Evolutionary conservation across 2,329 filamentous ascomycete genomes (phyloP).

Genomic region (Sporothrix brasiliensis): DNA sequence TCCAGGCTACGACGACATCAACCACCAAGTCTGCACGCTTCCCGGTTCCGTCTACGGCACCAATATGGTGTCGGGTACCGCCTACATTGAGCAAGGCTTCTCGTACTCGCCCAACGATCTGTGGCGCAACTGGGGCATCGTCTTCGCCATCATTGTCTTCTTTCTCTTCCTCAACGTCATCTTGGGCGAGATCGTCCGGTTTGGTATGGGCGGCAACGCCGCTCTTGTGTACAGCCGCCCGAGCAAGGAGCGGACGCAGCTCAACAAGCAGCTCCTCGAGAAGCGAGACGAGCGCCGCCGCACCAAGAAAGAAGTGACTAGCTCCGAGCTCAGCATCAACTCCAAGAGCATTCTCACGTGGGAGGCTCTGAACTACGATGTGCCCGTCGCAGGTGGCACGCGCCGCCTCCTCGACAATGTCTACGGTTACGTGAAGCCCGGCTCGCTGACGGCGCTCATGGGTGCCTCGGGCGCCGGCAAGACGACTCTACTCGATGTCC

Average conservation of each 20-base stretch:
- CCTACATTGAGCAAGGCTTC: conserved; percentile 71
- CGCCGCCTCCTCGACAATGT: conserved; percentile 59
- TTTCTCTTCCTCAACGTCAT: conserved; percentile 77
- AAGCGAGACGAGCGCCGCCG: conserved; percentile 62
- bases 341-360: conserved; percentile 77
- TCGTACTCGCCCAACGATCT: conserved; percentile 67
- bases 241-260: conserved; percentile 64
- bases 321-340: conserved; percentile 57
- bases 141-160: conserved; percentile 71
- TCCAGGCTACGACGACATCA: conserved; percentile 68
- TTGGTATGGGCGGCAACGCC: conserved; percentile 77
- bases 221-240: conserved; percentile 76
- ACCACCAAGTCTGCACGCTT: conserved; percentile 80
- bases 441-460: conserved; percentile 76
- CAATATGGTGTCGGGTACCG: conserved; percentile 62
- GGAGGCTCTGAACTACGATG: conserved; percentile 80
- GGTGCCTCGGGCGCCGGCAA: conserved; percentile 85
- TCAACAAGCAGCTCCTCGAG: conserved; percentile 64
- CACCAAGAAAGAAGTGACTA: conserved; percentile 49
- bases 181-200: conserved; percentile 76
- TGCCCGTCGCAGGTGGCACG: conserved; percentile 60
- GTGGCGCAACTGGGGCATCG: conserved; percentile 84
- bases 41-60: conserved; percentile 70
- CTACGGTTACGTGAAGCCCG: conserved; percentile 73
- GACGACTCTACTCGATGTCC: conserved; percentile 79